Conservation (phyloP, 495 filamentous ascomycete species). For the Melanomma pulvis-pyrius region DNA sequence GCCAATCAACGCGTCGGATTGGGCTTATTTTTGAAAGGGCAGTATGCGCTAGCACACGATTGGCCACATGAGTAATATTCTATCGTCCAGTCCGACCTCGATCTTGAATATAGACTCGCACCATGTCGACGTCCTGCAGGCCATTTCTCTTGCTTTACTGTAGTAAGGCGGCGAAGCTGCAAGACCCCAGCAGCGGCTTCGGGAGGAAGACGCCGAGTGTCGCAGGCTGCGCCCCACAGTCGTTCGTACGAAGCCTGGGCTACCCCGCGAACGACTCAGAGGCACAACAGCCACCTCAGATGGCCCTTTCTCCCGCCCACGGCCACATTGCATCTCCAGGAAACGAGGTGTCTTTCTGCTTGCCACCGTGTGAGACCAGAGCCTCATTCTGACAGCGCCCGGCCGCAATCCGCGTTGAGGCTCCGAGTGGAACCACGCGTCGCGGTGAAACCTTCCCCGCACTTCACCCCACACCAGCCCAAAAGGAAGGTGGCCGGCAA, state of each 20-base stretch:
- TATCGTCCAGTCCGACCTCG: not conserved
- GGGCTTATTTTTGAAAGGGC: not conserved
- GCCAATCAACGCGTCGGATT: not conserved
- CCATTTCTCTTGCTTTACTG: not conserved
- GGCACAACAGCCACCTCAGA: not conserved
- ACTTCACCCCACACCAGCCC: constrained; percentile 9
- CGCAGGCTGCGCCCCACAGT: constrained; percentile 7
- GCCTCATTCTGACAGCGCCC: not conserved
- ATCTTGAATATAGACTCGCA: not conserved
- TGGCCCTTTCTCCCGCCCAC: not conserved
- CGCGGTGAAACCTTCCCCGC: constrained; percentile 6
- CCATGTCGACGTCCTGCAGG: not conserved
- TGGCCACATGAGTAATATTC: not conserved
- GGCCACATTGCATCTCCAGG: not conserved
- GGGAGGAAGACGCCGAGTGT: not conserved
- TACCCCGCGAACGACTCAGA: not conserved
- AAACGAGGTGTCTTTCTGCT: not conserved
- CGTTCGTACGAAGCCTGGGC: not conserved
- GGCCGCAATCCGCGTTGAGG: constrained; percentile 1
- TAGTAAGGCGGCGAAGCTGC: not conserved
- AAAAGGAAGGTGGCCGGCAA: constrained; percentile 21
- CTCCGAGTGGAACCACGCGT: not conserved
- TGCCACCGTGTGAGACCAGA: not conserved
- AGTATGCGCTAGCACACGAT: not conserved
- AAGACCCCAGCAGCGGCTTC: not conserved